Conservation (phyloP, 2,329 filamentous ascomycete species). For the Pseudocercospora fijiensis region DNA sequence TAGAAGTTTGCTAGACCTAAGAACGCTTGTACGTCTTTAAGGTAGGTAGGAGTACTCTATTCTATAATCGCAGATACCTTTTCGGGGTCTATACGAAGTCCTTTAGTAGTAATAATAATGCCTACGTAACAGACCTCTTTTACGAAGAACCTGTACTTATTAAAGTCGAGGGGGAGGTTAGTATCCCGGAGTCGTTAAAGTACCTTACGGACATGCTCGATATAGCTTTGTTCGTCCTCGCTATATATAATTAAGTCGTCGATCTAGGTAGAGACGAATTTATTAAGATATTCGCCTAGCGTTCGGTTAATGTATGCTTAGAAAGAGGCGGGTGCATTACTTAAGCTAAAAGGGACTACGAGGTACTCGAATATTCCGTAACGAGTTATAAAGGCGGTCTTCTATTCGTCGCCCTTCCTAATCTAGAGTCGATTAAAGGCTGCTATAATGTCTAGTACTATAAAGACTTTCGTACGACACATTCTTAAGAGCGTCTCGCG, state of each 20-base stretch:
- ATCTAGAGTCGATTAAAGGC: not conserved
- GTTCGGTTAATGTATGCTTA: not conserved
- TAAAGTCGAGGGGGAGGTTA: not conserved
- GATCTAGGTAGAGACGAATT: not conserved
- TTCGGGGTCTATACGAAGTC: not conserved
- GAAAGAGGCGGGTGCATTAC: not conserved
- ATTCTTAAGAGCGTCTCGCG: not conserved
- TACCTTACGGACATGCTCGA: not conserved
- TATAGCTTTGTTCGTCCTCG: not conserved
- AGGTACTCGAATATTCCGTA: not conserved
- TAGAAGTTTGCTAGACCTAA: conserved; percentile 3
- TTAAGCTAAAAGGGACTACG: not conserved
- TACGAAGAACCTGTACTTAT: not conserved
- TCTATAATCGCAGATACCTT: not conserved
- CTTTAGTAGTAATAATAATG: not conserved
- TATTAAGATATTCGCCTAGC: not conserved
- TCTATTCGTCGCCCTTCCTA: not conserved
- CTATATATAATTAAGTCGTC: not conserved
- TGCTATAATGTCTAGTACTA: not conserved
- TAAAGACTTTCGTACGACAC: not conserved
- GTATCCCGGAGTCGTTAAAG: not conserved
- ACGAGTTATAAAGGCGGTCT: not conserved
- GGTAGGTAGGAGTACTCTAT: not conserved
- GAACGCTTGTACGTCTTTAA: conserved; percentile 6
- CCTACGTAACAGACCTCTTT: not conserved